Percentiles rank a stretch among this genome's conserved stretches.
Conservation (phyloP, 1,284 basidiomycete genomes). For the Trichosporon asahii region DNA sequence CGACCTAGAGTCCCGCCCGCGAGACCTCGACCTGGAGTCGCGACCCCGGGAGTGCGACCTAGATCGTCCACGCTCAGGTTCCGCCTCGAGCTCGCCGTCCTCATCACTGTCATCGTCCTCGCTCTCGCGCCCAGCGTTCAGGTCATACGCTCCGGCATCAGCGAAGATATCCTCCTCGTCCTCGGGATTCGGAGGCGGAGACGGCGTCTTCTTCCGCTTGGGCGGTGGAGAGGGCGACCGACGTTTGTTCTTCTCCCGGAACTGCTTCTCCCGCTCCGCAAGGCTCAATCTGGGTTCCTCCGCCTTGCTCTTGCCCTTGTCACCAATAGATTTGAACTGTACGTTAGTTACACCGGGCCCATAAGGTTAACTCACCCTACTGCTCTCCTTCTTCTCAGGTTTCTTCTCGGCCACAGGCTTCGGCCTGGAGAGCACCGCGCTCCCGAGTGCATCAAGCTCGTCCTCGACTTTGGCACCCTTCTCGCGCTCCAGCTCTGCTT, state of each 20-base stretch:
- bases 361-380: slow-evolving; percentile 33
- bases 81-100: slow-evolving; percentile 17
- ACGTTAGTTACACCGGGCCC: background rate
- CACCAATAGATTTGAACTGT: slow-evolving; percentile 2
- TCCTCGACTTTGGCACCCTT: slow-evolving; percentile 66
- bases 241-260: slow-evolving; percentile 15
- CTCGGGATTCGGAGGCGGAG: slow-evolving; percentile 18
- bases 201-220: slow-evolving; percentile 9
- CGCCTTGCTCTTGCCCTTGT: slow-evolving; percentile 18
- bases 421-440: slow-evolving; percentile 52
- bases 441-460: slow-evolving; percentile 61
- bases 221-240: background rate
- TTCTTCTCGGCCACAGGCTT: slow-evolving; percentile 69
- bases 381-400: slow-evolving; percentile 53
- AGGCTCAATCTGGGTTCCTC: slow-evolving; percentile 9
- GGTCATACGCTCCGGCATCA: slow-evolving; percentile 75
- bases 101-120: slow-evolving; percentile 33
- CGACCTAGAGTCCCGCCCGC: slow-evolving; percentile 13
- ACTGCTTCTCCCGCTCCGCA: background rate
- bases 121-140: slow-evolving; percentile 53
- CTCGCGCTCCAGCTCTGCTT: slow-evolving; percentile 59
- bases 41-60: slow-evolving; percentile 10
- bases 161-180: slow-evolving; percentile 71
- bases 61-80: slow-evolving; percentile 6
- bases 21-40: slow-evolving; percentile 12